Evolutionary conservation across 352 stramenopile species (phyloP), one percentile per base, ranked within the genome.

Genomic region (Globisporangium polare): DNA sequence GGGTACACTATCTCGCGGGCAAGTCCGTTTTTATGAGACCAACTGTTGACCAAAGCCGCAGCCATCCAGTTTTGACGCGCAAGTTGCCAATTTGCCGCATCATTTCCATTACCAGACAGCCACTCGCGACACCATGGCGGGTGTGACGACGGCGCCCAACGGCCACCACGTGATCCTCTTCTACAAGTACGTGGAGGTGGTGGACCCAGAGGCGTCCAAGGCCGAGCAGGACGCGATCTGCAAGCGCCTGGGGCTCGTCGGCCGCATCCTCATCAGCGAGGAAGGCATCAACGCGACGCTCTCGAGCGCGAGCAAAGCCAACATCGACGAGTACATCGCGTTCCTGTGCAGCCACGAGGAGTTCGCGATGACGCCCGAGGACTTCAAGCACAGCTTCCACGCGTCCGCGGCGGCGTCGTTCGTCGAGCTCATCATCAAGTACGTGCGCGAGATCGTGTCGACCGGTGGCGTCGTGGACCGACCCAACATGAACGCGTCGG

Each of bases 211-310:
- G 35, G 67, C 74, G 47, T 61, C 74, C 22, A 78, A 83, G 56
- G 58, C 61, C 18, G 72, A 79, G 64, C 83, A 91, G 62, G 58
- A 86, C 52, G 33, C 65, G 59, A 54, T 90, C 12, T 89, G 79
- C 51, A 60, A 69, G n/a, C 57, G 68, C 22, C 67, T 92, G n/a
- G 73, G 72, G 1, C 75, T 94, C 24, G 68, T 83, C 27, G 85
- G 85, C 9, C 77, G 85, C 63, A 80, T 92, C 39, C 74, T 90
- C 33, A 86, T 94, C 62, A 86, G 77, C 55, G 71, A 83, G n/a
- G 85, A 94, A 68, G 85, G 85, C 60, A 87, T 94, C 67, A 94
- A 94, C 68, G 85, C 83, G 45, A 92, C 84, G 62, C 78, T 94
- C 35, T 83, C 74, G 35, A 84, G 79, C 53, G 41, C 76, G 17